Evolutionary conservation across 23 red algal species (phyloP), one percentile per base, ranked within the genome.

Genomic region (Agarophyton chilense): DNA sequence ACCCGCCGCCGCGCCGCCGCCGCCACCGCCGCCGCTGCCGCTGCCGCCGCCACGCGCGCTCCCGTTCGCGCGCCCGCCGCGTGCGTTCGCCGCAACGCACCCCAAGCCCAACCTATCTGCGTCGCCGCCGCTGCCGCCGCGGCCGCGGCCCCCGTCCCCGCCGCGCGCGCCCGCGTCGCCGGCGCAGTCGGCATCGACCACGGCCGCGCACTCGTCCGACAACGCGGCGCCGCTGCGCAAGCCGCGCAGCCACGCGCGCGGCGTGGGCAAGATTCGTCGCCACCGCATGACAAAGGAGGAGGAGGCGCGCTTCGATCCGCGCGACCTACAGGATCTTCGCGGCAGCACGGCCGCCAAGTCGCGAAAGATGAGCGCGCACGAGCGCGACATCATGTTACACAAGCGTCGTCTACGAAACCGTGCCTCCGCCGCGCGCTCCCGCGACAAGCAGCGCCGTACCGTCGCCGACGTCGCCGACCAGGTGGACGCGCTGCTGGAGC

Each of bases 391-490:
- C 73, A 85, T 97, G 86, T 67, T 93, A 25, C 61, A 87, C 33
- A 97, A 93, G 83, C 72, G 95, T 3, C 91, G 91, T 51, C 33
- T 97, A 28, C 38, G 95, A 4, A 97, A 97, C 68, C 51, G 95
- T 21, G 50, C 28, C 41, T 82, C 70, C 45, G 95, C 95, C 17
- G 76, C 70, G 42, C 89, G 95, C 13, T 90, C 82, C 11, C 62
- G 95, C 1, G 87, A 93, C 25, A 89, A 78, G 73, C 85, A 89
- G 72, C 10, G 85, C 16, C 46, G 53, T 16, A 89, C 85, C 18
- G 68, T 89, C 25, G 22, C 45, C 25, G 85, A 89, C 12, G 51
- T 89, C 3, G 70, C 46, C 14, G 85, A 89, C 13, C 65, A 89
- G 46, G 73, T 89, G 43, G 85, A 89, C 28, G n/a, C 75, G 36